These are phyloP conservation scores for Fraxinus anomala DNA, from an alignment of 257 asterid species.

Conservation along the genomic window DNA sequence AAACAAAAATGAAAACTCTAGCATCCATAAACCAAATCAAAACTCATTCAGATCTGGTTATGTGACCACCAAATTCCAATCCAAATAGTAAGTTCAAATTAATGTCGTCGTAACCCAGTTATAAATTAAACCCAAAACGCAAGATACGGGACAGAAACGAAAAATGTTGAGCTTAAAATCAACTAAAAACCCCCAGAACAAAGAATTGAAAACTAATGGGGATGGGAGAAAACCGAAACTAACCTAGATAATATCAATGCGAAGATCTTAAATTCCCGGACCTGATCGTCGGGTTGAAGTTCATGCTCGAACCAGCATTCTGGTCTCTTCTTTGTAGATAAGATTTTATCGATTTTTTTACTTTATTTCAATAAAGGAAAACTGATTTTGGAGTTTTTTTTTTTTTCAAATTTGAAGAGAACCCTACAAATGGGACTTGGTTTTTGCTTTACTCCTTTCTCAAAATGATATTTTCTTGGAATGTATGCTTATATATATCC, in stretches of 20 bases:
- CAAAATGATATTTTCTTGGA: constrained; percentile 3
- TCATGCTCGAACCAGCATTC: not conserved
- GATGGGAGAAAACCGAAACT: constrained; percentile 25
- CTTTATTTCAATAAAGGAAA: not conserved
- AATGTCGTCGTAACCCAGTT: not conserved
- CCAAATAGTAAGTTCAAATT: not conserved
- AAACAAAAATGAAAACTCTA: constrained; percentile 18
- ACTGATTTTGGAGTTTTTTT: not conserved
- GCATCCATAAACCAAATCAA: constrained; percentile 15
- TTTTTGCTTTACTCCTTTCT: constrained; percentile 16
- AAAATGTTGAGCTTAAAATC: not conserved
- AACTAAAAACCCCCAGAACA: constrained; percentile 10
- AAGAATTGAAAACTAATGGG: constrained; percentile 12
- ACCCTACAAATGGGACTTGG: constrained; percentile 4
- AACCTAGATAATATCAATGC: constrained; percentile 44
- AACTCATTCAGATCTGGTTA: constrained; percentile 60
- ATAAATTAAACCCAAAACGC: constrained; percentile 11
- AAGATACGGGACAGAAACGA: constrained; percentile 2
- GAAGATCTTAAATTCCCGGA: constrained; percentile 51
- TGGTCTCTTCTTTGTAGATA: not conserved
- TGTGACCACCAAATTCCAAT: constrained; percentile 24
- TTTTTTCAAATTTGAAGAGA: not conserved
- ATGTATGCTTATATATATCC: not conserved
- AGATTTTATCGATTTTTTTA: not conserved
- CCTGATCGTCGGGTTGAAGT: constrained; percentile 46